These are phyloP conservation scores for Mortierella sp. DNA, from an alignment of 371 early-diverging fungal species.

Conservation along the genomic window DNA sequence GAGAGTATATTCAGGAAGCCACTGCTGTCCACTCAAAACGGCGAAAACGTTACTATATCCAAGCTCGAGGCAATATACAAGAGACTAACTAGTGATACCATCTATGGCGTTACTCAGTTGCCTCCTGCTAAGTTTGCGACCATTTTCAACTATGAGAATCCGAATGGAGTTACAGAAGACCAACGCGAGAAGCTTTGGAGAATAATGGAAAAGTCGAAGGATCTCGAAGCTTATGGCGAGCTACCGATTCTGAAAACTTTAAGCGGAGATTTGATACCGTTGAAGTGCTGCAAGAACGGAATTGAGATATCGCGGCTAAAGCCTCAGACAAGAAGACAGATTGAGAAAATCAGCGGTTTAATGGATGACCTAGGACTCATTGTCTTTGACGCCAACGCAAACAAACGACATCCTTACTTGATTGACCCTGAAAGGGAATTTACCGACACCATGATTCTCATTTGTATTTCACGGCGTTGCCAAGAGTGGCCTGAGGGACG, in stretches of 20 bases:
- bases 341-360: not conserved
- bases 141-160: conserved; percentile 10
- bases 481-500: not conserved
- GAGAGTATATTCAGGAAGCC: not conserved
- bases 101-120: conserved; percentile 3
- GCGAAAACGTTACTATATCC: not conserved
- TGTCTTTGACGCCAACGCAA: not conserved
- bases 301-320: not conserved
- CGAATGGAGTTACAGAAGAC: not conserved
- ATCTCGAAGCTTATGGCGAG: conserved; percentile 4
- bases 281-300: not conserved
- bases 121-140: not conserved
- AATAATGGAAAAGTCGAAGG: not conserved
- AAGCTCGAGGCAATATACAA: not conserved
- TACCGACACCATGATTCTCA: not conserved
- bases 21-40: not conserved
- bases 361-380: not conserved
- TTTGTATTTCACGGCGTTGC: not conserved
- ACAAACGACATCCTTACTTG: conserved; percentile 16
- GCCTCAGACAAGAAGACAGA: not conserved
- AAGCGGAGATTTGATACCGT: not conserved
- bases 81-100: not conserved
- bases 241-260: conserved; percentile 9
- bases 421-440: no score
- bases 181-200: not conserved